phyloP scores from a whole-genome alignment of 345 rosid species.

The Corymbia maculata region DNA sequence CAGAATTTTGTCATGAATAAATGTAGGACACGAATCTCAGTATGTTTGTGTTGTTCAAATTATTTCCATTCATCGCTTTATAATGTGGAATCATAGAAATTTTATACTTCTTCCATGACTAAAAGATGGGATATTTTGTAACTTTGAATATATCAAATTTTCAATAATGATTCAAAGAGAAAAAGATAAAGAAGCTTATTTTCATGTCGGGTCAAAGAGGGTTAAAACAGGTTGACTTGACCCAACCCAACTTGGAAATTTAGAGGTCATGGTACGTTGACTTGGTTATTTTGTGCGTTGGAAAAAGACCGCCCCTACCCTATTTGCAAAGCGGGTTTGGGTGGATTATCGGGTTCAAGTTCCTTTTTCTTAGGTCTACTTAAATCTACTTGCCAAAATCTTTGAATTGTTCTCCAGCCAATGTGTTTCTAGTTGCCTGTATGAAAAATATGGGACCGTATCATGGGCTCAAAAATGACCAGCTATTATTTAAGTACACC shows the following conservation, averaged over 20 bases:
- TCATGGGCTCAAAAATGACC: background rate
- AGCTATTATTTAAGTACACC: background rate
- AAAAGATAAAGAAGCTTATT: background rate
- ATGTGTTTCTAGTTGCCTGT: background rate
- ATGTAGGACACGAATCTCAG: background rate
- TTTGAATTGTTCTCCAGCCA: background rate
- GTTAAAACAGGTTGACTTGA: background rate
- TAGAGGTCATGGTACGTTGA: too few relatives aligned
- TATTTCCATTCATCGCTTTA: background rate
- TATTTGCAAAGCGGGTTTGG: background rate
- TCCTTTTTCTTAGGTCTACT: background rate
- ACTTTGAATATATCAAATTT: background rate
- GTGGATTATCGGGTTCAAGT: background rate
- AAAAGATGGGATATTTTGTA: background rate
- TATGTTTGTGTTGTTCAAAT: background rate
- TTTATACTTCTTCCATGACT: background rate
- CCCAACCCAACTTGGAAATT: background rate
- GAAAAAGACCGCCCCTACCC: background rate
- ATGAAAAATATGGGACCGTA: background rate
- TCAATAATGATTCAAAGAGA: background rate
- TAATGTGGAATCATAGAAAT: background rate
- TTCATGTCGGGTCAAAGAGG: too few relatives aligned
- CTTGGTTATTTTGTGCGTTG: background rate
- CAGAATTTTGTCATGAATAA: background rate
- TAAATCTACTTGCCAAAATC: background rate